phyloP scores from a whole-genome alignment of 2,329 filamentous ascomycete genomes.

The Ophiocordyceps polyrhachis-furcata region DNA sequence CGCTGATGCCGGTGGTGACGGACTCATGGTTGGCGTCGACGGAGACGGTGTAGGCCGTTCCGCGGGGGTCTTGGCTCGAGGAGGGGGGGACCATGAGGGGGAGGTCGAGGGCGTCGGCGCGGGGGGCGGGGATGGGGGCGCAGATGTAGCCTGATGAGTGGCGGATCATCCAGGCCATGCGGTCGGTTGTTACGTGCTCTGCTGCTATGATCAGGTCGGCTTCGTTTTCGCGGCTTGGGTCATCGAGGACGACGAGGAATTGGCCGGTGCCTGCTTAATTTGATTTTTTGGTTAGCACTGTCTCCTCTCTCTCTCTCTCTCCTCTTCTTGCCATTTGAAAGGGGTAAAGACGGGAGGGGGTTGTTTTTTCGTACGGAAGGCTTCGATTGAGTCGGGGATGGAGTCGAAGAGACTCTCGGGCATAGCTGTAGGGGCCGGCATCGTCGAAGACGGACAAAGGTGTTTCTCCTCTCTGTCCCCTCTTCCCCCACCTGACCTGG shows the following conservation, averaged over 20 bases:
- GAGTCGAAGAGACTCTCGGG: slow-evolving; percentile 38
- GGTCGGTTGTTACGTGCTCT: slow-evolving; percentile 61
- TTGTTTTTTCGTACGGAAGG: slow-evolving; percentile 38
- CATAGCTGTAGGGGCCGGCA: slow-evolving; percentile 30
- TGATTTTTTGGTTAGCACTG: not conserved
- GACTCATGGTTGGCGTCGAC: slow-evolving; percentile 58
- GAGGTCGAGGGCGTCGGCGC: slow-evolving; percentile 53
- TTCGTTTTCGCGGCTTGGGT: slow-evolving; percentile 86
- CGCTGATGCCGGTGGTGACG: slow-evolving; percentile 78
- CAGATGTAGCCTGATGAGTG: slow-evolving; percentile 84
- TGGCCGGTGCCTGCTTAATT: slow-evolving; percentile 47
- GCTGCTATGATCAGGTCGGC: slow-evolving; percentile 95
- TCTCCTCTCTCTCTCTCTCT: not conserved
- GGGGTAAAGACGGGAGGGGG: not conserved
- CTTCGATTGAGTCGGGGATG: slow-evolving; percentile 44
- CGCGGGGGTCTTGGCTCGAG: slow-evolving; percentile 56
- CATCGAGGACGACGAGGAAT: slow-evolving; percentile 92
- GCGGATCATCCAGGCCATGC: slow-evolving; percentile 93
- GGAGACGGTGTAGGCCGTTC: slow-evolving; percentile 83
- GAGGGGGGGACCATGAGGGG: slow-evolving; percentile 64
- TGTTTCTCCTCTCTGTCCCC: not conserved
- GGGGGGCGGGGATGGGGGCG: slow-evolving; percentile 55
- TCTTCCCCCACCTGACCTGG: no score
- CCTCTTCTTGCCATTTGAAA: not conserved
- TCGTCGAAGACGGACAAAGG: slow-evolving; percentile 8